These are phyloP conservation scores for Dillenia suffruticosa DNA, from an alignment of 164 flowering plant species.

Conservation along the genomic window DNA sequence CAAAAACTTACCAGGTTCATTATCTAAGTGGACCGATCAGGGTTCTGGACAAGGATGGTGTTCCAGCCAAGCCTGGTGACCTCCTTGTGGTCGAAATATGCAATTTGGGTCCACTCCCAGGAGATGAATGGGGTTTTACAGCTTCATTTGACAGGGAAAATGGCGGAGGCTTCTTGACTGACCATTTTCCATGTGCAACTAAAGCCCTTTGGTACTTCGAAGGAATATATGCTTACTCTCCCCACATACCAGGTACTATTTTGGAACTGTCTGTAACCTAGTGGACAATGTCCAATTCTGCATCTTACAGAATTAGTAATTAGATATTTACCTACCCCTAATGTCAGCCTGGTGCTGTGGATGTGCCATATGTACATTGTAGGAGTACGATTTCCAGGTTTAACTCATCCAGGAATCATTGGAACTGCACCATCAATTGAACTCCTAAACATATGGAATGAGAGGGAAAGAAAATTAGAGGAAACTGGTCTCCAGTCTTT, in stretches of 20 bases:
- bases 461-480: constrained; percentile 66
- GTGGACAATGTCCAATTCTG: no score
- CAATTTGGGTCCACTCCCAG: constrained; percentile 91
- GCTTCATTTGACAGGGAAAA: constrained; percentile 92
- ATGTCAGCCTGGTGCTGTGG: no score
- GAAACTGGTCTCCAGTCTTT: constrained; percentile 65
- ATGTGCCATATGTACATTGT: neutral
- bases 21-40: constrained; percentile 88
- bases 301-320: no score
- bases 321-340: no score
- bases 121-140: constrained; percentile 96
- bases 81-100: constrained; percentile 92
- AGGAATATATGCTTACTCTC: constrained; percentile 94
- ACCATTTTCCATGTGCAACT: constrained; percentile 91
- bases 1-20: constrained; percentile 49
- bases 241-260: constrained; percentile 79
- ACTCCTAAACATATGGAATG: constrained; percentile 81
- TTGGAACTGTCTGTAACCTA: no score
- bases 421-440: constrained; percentile 97
- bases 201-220: constrained; percentile 98
- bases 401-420: constrained; percentile 92
- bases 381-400: constrained; percentile 92
- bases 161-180: constrained; percentile 94
- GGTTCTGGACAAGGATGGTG: constrained; percentile 61
- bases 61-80: constrained; percentile 86